phyloP scores from a whole-genome alignment of 176 grass and related monocot species.

The Paspalum vaginatum region DNA sequence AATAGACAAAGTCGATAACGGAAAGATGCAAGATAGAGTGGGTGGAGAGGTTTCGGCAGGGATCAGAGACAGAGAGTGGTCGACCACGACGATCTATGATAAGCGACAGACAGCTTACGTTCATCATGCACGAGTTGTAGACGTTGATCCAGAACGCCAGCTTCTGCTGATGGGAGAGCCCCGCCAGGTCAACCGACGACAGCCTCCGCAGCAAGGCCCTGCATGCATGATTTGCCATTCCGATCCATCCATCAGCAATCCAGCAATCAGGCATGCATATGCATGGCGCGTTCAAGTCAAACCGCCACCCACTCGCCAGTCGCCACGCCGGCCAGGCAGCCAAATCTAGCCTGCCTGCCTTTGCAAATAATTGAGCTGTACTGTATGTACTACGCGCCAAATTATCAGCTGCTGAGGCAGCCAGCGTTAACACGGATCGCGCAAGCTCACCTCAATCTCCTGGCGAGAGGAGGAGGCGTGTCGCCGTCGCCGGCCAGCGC shows the following conservation, averaged over 20 bases:
- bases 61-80: no score
- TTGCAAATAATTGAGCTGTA: constrained; percentile 12
- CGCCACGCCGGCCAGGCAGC: constrained; percentile 32
- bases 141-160: constrained; percentile 99
- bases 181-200: constrained; percentile 59
- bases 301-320: constrained; percentile 28
- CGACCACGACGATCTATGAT: not conserved
- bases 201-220: constrained; percentile 73
- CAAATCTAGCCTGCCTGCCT: constrained; percentile 35
- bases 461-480: constrained; percentile 45
- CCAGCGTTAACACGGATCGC: not conserved
- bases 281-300: constrained; percentile 34
- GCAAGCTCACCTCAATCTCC: constrained; percentile 76
- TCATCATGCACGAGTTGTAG: constrained; percentile 99
- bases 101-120: constrained; percentile 60
- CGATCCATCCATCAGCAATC: not conserved
- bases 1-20: not conserved
- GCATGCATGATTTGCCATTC: constrained; percentile 41
- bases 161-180: constrained; percentile 89
- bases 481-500: constrained; percentile 37
- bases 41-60: not conserved
- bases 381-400: not conserved
- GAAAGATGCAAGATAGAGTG: not conserved
- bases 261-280: not conserved
- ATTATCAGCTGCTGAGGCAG: not conserved